A percentile compares a stretch with the other conserved stretches of the same genome.
phyloP scores from a whole-genome alignment of 169 alveolate genomes.

The Plasmodium gaboni region DNA sequence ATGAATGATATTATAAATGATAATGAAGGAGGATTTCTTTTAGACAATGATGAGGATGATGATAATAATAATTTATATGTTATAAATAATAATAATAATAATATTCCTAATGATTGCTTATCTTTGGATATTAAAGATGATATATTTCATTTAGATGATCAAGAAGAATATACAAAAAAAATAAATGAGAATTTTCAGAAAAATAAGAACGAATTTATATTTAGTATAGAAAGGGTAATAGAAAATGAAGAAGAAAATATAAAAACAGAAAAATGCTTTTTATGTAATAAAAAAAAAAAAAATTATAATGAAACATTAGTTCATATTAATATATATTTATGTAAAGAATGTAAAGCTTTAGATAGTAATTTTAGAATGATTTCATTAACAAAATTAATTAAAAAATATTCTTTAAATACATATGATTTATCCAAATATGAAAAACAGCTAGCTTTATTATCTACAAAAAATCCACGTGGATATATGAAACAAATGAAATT shows the following conservation, averaged over 20 bases:
- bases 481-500: slow-evolving; percentile 63
- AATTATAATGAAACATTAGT: slow-evolving; percentile 29
- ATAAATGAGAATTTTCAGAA: slow-evolving; percentile 34
- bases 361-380: slow-evolving; percentile 72
- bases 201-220: slow-evolving; percentile 23
- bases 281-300: slow-evolving; percentile 53
- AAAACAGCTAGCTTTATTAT: slow-evolving; percentile 37
- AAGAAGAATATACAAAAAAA: slow-evolving; percentile 24
- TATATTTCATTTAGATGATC: slow-evolving; percentile 17
- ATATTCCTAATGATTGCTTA: background rate
- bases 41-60: background rate
- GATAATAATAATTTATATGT: background rate
- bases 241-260: slow-evolving; percentile 7
- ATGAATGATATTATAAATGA: background rate
- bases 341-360: slow-evolving; percentile 55
- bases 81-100: background rate
- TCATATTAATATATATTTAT: slow-evolving; percentile 37
- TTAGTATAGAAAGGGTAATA: slow-evolving; percentile 35
- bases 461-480: slow-evolving; percentile 69
- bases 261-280: slow-evolving; percentile 23
- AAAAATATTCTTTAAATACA: slow-evolving; percentile 39
- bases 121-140: too few relatives aligned
- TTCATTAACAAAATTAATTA: slow-evolving; percentile 43
- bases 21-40: slow-evolving; percentile 12
- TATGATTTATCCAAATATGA: slow-evolving; percentile 50